Conservation (phyloP, 2,329 filamentous ascomycete genomes). For the Tricladium varicosporioides region DNA sequence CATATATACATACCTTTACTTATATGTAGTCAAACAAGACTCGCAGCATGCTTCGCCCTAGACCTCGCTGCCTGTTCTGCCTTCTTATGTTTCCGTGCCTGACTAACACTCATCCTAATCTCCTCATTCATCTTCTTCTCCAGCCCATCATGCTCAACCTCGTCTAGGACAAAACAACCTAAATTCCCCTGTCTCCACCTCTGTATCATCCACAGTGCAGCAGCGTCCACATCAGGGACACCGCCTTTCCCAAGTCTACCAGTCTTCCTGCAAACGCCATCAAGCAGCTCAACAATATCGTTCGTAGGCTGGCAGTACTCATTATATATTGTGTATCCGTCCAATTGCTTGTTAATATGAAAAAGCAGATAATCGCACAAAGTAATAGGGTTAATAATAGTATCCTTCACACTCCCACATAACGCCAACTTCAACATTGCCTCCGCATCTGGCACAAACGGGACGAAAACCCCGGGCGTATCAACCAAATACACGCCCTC, state of each 20-base stretch:
- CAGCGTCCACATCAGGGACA: slow-evolving; percentile 64
- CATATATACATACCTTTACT: too few species aligned
- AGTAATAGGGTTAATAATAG: slow-evolving; percentile 72
- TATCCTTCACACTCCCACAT: slow-evolving; percentile 87
- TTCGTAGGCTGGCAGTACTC: slow-evolving; percentile 73
- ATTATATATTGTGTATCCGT: slow-evolving; percentile 27
- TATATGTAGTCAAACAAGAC: too few species aligned
- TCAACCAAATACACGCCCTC: slow-evolving; percentile 75
- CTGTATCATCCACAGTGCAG: slow-evolving; percentile 78
- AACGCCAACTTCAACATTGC: slow-evolving; percentile 95
- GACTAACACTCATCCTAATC: slow-evolving; percentile 59
- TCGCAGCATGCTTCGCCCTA: slow-evolving; percentile 16
- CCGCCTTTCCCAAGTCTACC: slow-evolving; percentile 77
- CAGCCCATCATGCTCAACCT: slow-evolving; percentile 61
- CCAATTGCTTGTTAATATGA: slow-evolving; percentile 61
- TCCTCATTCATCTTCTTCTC: slow-evolving; percentile 49
- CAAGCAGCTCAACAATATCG: slow-evolving; percentile 72
- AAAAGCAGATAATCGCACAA: slow-evolving; percentile 90
- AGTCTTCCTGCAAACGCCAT: slow-evolving; percentile 67
- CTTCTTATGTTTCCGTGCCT: slow-evolving; percentile 67
- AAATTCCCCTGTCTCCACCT: slow-evolving; percentile 77
- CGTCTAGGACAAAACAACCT: slow-evolving; percentile 77
- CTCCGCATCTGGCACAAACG: slow-evolving; percentile 80
- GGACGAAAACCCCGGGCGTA: slow-evolving; percentile 93
- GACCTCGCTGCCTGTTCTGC: slow-evolving; percentile 48